Evolutionary conservation across 2,329 filamentous ascomycete species (phyloP).

Genomic region (Pestalotiopsis sp.): DNA sequence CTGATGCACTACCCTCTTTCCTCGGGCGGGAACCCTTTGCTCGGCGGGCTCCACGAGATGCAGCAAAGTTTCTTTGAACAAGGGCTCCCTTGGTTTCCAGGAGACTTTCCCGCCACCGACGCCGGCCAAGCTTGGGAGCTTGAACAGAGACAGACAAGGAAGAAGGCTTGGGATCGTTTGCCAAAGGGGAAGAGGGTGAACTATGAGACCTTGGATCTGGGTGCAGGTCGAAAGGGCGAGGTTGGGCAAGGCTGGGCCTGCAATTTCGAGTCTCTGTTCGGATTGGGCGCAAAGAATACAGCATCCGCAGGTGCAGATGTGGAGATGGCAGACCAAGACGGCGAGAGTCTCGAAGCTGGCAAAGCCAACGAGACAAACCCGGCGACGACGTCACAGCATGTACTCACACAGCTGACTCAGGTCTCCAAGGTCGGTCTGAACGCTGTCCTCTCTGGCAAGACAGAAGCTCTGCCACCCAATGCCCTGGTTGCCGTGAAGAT

Average conservation of each 20-base stretch:
- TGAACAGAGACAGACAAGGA: conserved; percentile 61
- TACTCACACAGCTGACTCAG: conserved; percentile 34
- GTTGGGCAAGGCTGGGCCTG: conserved; percentile 80
- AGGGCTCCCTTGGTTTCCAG: conserved; percentile 80
- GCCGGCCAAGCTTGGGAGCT: conserved; percentile 81
- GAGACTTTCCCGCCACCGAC: conserved; percentile 77
- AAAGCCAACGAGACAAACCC: not conserved
- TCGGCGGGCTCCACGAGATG: conserved; percentile 80
- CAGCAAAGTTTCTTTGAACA: conserved; percentile 83
- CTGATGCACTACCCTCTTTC: conserved; percentile 81
- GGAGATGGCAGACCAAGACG: conserved; percentile 14
- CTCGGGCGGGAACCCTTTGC: conserved; percentile 77
- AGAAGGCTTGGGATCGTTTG: conserved; percentile 70
- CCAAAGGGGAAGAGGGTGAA: conserved; percentile 82
- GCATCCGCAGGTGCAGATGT: conserved; percentile 21
- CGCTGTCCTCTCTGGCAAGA: conserved; percentile 29
- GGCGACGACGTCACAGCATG: conserved; percentile 5
- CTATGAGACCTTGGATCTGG: conserved; percentile 76
- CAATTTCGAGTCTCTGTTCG: conserved; percentile 76
- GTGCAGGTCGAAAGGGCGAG: conserved; percentile 76
- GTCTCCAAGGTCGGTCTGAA: conserved; percentile 39
- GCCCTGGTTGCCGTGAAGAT: conserved; percentile 66
- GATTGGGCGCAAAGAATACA: conserved; percentile 25
- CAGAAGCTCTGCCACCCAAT: conserved; percentile 33
- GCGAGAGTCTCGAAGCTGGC: not conserved